A percentile compares a stretch with the other conserved stretches of the same genome.
phyloP scores from a whole-genome alignment of 2,329 filamentous ascomycete species.

The Colletotrichum tropicale region DNA sequence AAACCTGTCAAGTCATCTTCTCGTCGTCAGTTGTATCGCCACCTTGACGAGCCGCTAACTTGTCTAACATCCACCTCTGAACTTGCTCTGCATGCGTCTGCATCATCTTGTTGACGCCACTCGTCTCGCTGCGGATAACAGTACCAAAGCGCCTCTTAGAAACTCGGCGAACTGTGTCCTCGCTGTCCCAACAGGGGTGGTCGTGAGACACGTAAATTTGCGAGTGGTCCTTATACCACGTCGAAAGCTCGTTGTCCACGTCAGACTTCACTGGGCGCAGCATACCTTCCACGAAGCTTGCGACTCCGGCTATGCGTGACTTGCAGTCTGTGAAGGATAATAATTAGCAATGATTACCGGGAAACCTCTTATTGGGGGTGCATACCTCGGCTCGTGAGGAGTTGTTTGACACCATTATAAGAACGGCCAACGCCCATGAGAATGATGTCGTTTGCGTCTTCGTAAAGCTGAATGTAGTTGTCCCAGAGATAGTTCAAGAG shows the following conservation, averaged over 20 bases:
- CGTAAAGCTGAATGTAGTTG: conserved; percentile 87
- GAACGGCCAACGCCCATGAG: conserved; percentile 90
- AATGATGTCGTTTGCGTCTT: conserved; percentile 75
- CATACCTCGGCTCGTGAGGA: conserved; percentile 77
- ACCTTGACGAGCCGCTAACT: conserved; percentile 34
- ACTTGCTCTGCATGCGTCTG: conserved; percentile 55
- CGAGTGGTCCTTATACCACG: conserved; percentile 86
- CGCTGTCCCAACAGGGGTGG: conserved; percentile 77
- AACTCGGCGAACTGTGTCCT: conserved; percentile 63
- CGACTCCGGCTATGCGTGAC: conserved; percentile 69
- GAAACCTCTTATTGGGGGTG: neutral
- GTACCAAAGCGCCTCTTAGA: conserved; percentile 65
- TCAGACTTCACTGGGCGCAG: conserved; percentile 82
- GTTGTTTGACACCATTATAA: conserved; percentile 80
- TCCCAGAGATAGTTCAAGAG: conserved; percentile 92
- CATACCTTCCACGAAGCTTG: conserved; percentile 82
- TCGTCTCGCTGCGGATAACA: conserved; percentile 55
- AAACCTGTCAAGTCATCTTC: conserved; percentile 28
- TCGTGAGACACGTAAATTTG: conserved; percentile 77
- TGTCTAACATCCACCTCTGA: conserved; percentile 53
- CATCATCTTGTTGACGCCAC: conserved; percentile 62
- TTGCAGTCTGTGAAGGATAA: conserved; percentile 59
- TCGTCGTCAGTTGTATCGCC: conserved; percentile 58
- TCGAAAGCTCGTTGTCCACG: conserved; percentile 71
- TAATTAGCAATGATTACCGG: neutral